phyloP scores from a whole-genome alignment of 2,329 filamentous ascomycete species.

The Trichoderma sp. region DNA sequence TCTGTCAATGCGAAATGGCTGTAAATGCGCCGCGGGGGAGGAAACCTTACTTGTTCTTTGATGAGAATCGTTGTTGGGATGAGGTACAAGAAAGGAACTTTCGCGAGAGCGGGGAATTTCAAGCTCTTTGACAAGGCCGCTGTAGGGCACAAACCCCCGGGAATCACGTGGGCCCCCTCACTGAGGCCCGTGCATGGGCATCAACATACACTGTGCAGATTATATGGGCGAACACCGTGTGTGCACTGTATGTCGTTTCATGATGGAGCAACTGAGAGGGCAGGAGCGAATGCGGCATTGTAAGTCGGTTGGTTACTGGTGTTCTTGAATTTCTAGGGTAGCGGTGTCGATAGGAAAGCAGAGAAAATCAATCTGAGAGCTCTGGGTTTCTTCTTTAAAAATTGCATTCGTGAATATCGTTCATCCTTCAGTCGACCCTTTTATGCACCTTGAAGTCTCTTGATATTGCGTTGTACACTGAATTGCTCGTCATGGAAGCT shows the following conservation, averaged over 20 bases:
- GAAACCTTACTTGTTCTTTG: slow-evolving; percentile 43
- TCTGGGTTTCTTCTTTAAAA: neutral
- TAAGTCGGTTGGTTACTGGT: neutral
- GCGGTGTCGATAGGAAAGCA: neutral
- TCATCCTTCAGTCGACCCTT: neutral
- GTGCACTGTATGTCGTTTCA: neutral
- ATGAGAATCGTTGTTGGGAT: slow-evolving; percentile 50
- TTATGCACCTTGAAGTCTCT: neutral
- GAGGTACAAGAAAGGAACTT: slow-evolving; percentile 37
- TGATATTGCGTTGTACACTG: neutral
- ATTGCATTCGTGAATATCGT: neutral
- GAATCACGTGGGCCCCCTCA: slow-evolving; percentile 34
- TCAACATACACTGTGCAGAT: neutral
- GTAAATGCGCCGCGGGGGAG: neutral
- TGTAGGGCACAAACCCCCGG: slow-evolving; percentile 42
- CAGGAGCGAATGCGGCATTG: slow-evolving; percentile 2
- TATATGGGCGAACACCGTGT: neutral
- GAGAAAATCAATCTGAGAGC: neutral
- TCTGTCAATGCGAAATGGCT: neutral
- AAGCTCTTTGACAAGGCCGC: slow-evolving; percentile 34
- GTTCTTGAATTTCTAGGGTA: neutral
- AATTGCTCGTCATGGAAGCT: neutral
- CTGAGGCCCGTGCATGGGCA: neutral
- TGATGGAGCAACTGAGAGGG: neutral
- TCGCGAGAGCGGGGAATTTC: slow-evolving; percentile 33